These are phyloP conservation scores for Auricularia sp. DNA, from an alignment of 768 basidiomycete species.

Conservation along the genomic window DNA sequence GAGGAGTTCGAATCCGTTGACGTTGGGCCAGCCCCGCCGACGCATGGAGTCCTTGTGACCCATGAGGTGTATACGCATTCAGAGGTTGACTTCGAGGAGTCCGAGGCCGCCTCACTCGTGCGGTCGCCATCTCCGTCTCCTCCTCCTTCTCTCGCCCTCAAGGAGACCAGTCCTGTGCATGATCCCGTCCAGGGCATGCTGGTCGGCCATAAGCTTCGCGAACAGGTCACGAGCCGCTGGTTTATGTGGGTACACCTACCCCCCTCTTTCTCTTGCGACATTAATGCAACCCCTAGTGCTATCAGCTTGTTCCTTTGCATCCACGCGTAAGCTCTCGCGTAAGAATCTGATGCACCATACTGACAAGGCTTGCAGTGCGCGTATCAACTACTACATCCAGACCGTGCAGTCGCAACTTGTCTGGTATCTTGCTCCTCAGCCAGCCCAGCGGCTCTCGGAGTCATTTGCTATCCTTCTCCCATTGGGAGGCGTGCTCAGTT, in stretches of 20 bases:
- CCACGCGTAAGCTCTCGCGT: slow-evolving; percentile 17
- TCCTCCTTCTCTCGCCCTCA: not conserved
- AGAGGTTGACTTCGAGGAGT: not conserved
- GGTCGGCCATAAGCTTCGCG: slow-evolving; percentile 16
- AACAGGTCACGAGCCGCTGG: slow-evolving; percentile 23
- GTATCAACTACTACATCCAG: slow-evolving; percentile 28
- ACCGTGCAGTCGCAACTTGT: slow-evolving; percentile 21
- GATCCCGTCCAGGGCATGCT: slow-evolving; percentile 11
- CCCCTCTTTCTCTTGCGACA: slow-evolving; percentile 8
- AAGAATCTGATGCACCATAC: too few species aligned
- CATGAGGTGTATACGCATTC: not conserved
- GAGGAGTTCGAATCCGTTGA: slow-evolving; percentile 3
- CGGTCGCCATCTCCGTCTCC: too few species aligned
- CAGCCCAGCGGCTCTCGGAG: slow-evolving; percentile 20
- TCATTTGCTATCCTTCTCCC: slow-evolving; percentile 28
- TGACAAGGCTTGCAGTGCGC: not conserved
- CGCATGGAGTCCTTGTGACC: not conserved
- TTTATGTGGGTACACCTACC: slow-evolving; percentile 17
- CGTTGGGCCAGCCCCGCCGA: not conserved
- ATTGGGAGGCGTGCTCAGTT: slow-evolving; percentile 23
- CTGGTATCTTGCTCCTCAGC: slow-evolving; percentile 17
- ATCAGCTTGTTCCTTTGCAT: slow-evolving; percentile 21
- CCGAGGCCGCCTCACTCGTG: slow-evolving; percentile 8
- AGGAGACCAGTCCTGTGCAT: not conserved
- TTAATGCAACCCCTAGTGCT: slow-evolving; percentile 4